A percentile compares a stretch with the other conserved stretches of the same genome.
phyloP scores from a whole-genome alignment of 306 rosid genomes.

The Gillenia trifoliata region DNA sequence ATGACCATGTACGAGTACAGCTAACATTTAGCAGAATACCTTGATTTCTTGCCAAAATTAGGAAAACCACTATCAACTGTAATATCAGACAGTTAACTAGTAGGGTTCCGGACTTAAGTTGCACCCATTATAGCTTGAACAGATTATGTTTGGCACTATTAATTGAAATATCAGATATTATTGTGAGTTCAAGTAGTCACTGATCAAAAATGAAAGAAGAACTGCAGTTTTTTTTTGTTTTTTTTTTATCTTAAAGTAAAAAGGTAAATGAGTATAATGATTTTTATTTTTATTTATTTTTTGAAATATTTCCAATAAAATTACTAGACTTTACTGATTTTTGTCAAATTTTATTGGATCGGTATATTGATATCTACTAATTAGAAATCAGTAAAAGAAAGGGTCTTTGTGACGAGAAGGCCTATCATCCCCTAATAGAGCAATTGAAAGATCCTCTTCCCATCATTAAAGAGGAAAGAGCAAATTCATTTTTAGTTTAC shows the following conservation, averaged over 20 bases:
- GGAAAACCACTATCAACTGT: background rate
- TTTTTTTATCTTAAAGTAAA: too few relatives aligned
- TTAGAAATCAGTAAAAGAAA: background rate
- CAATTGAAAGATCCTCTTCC: background rate
- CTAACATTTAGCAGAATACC: background rate
- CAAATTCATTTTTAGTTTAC: background rate
- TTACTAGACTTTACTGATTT: background rate
- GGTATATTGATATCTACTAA: background rate
- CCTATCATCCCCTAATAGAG: background rate
- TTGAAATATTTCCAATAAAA: background rate
- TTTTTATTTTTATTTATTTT: background rate
- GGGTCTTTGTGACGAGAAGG: background rate
- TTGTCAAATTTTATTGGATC: background rate
- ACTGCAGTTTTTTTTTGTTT: background rate
- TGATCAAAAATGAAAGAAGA: background rate
- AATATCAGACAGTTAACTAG: too few relatives aligned
- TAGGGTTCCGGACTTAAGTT: background rate
- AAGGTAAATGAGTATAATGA: background rate
- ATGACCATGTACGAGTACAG: background rate
- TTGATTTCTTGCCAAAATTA: background rate
- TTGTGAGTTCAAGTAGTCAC: background rate
- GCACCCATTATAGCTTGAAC: background rate
- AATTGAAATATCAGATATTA: background rate
- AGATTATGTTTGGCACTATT: background rate
- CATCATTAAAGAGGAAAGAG: background rate